A percentile compares a stretch with the other conserved stretches of the same genome.
Evolutionary conservation across 371 early-diverging fungal genomes (phyloP).

Genomic region (Funneliformis caledonium): DNA sequence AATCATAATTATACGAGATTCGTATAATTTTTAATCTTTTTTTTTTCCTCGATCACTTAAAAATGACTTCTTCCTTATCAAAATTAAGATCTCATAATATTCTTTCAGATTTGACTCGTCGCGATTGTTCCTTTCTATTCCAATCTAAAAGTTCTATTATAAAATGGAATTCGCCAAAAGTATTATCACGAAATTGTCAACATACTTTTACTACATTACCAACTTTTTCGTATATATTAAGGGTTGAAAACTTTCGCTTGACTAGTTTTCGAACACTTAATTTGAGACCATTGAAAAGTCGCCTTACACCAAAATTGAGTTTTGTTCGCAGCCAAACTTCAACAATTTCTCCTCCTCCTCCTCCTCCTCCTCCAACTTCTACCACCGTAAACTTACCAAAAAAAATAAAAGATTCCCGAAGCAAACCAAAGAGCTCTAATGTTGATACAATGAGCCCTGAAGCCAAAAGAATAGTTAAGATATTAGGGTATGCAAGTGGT

Average conservation of each 20-base stretch:
- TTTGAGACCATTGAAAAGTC: not conserved
- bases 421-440: not conserved
- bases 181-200: not conserved
- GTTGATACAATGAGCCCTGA: conserved; percentile 17
- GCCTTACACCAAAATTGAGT: not conserved
- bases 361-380: not conserved
- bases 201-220: too few species aligned
- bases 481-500: not conserved
- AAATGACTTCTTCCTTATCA: not conserved
- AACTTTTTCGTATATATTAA: too few species aligned
- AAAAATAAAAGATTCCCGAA: not conserved
- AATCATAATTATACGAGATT: too few species aligned
- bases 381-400: not conserved
- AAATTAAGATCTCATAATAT: not conserved
- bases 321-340: not conserved
- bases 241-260: not conserved
- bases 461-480: not conserved
- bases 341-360: not conserved
- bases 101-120: not conserved
- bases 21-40: not conserved
- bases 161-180: not conserved
- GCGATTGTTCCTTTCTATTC: not conserved
- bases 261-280: not conserved
- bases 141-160: not conserved
- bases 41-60: not conserved